phyloP scores from a whole-genome alignment of 176 grass and related monocot species.

The Carex kokanica region DNA sequence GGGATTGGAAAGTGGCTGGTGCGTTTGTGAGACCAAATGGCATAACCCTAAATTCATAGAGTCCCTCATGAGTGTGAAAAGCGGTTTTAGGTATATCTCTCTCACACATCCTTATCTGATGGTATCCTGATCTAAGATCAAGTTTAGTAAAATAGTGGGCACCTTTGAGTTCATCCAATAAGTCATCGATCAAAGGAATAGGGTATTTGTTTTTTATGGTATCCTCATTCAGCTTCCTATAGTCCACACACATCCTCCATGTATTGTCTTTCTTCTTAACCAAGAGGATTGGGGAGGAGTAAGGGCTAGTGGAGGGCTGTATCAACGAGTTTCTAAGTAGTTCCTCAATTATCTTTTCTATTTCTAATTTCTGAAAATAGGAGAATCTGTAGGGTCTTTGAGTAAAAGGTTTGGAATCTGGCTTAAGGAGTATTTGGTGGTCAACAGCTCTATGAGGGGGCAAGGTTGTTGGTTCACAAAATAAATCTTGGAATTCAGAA shows the following conservation, averaged over 20 bases:
- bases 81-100: background rate
- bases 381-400: background rate
- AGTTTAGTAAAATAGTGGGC: background rate
- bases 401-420: too few relatives aligned
- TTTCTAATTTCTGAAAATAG: background rate
- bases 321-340: background rate
- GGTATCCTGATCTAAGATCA: background rate
- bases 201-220: background rate
- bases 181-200: background rate
- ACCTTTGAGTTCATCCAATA: background rate
- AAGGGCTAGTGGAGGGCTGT: background rate
- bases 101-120: background rate
- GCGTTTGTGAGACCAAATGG: background rate
- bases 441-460: too few relatives aligned
- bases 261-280: constrained; percentile 6
- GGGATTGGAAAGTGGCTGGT: background rate
- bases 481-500: too few relatives aligned
- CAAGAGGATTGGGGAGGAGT: background rate
- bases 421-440: too few relatives aligned
- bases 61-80: background rate
- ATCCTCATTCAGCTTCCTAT: background rate
- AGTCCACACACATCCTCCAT: constrained; percentile 3
- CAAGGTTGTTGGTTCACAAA: too few relatives aligned
- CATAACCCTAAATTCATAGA: too few relatives aligned
- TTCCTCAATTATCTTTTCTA: background rate